phyloP scores from a whole-genome alignment of 768 basidiomycete species.

The Hortiboletus flavorubellus region DNA sequence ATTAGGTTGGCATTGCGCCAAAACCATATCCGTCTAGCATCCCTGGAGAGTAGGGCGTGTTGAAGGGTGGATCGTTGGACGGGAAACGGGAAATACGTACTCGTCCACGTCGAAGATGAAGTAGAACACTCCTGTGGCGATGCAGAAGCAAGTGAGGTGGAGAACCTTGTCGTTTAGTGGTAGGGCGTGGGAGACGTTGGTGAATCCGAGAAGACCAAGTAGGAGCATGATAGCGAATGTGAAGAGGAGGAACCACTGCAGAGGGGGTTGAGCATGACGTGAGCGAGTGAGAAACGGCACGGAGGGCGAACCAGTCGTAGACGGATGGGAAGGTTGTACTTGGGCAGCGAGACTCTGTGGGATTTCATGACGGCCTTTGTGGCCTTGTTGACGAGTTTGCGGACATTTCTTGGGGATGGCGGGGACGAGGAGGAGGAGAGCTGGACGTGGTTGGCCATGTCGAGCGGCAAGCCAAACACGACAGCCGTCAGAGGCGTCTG shows the following conservation, averaged over 20 bases:
- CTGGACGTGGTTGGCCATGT: constrained; percentile 14
- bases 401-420: constrained; percentile 10
- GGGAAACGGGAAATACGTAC: constrained; percentile 41
- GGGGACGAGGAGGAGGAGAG: constrained; percentile 9
- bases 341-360: constrained; percentile 56
- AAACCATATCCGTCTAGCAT: constrained; percentile 79
- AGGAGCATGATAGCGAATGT: constrained; percentile 64
- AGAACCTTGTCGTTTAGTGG: constrained; percentile 78
- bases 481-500: background rate
- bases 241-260: constrained; percentile 78
- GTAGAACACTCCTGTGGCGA: constrained; percentile 80
- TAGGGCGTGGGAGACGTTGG: constrained; percentile 59
- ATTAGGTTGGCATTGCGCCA: constrained; percentile 74
- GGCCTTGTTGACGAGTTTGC: constrained; percentile 41
- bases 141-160: constrained; percentile 71
- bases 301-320: constrained; percentile 57
- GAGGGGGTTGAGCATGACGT: constrained; percentile 6
- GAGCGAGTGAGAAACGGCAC: background rate
- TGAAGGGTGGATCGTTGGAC: background rate
- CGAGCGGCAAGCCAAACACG: background rate
- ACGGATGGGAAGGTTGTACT: constrained; percentile 67
- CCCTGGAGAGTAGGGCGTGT: constrained; percentile 39
- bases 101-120: constrained; percentile 88
- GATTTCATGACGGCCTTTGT: constrained; percentile 72
- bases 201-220: constrained; percentile 75